These are phyloP conservation scores for Tetragonia tetragonoides DNA, from an alignment of 148 eudicot genomes.

Conservation along the genomic window DNA sequence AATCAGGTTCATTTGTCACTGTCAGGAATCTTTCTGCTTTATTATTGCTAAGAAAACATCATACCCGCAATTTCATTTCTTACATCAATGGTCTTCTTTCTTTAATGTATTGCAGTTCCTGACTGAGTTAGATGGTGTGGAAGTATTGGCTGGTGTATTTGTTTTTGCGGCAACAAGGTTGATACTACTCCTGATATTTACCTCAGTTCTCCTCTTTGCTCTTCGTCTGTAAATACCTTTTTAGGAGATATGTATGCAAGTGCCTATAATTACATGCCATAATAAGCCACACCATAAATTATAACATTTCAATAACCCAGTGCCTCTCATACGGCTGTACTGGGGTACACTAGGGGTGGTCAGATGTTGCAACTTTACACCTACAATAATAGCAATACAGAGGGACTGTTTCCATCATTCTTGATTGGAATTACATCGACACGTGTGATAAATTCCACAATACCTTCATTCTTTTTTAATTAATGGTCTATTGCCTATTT, in stretches of 20 bases:
- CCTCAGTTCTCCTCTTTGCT: neutral
- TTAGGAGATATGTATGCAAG: neutral
- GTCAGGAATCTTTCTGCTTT: neutral
- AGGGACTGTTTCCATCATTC: too few relatives aligned
- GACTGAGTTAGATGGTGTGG: constrained; percentile 97
- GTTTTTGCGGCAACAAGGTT: constrained; percentile 99
- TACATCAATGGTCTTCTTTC: constrained; percentile 6
- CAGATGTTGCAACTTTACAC: too few relatives aligned
- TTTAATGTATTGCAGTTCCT: constrained; percentile 57
- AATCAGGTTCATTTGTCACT: constrained; percentile 56
- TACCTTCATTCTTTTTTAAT: too few relatives aligned
- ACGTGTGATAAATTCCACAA: too few relatives aligned
- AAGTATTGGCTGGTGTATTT: constrained; percentile 89
- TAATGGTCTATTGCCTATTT: too few relatives aligned
- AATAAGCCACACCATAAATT: neutral
- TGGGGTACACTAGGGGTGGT: too few relatives aligned
- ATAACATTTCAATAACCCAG: neutral
- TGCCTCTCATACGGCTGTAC: neutral
- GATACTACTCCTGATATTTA: constrained; percentile 12
- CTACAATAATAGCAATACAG: too few relatives aligned
- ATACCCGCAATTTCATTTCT: neutral
- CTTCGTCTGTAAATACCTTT: neutral
- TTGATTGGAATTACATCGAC: too few relatives aligned
- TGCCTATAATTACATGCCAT: neutral
- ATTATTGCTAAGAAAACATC: neutral